phyloP scores from a whole-genome alignment of 371 early-diverging fungal species.

The Dichotomocladium elegans region DNA sequence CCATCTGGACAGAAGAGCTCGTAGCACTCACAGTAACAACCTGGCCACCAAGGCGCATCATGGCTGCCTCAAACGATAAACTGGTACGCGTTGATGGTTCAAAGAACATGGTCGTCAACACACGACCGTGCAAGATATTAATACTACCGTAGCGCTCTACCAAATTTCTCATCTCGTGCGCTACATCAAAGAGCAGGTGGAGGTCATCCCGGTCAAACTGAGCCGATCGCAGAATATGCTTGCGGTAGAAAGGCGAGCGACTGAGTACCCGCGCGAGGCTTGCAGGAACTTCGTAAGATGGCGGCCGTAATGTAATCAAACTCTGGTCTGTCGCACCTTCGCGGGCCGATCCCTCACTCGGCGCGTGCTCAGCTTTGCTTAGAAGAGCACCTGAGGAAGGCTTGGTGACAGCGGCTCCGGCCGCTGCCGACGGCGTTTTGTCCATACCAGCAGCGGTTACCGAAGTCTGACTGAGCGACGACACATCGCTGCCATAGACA shows the following conservation, averaged over 20 bases:
- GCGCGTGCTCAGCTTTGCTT: no score
- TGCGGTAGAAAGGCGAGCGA: conserved; percentile 88
- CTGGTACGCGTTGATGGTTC: conserved; percentile 96
- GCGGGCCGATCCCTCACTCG: no score
- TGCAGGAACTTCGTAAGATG: conserved; percentile 53
- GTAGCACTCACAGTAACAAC: conserved; percentile 82
- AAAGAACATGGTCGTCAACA: conserved; percentile 92
- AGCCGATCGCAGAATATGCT: conserved; percentile 85
- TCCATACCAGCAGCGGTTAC: no score
- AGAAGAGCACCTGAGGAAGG: background rate
- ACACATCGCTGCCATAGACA: conserved; percentile 50
- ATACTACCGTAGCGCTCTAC: conserved; percentile 87
- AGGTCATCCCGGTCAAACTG: conserved; percentile 90
- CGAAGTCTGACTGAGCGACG: conserved; percentile 48
- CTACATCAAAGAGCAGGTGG: conserved; percentile 93
- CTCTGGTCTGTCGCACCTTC: conserved; percentile 32
- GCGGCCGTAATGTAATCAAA: conserved; percentile 30
- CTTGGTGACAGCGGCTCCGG: conserved; percentile 15
- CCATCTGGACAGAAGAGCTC: conserved; percentile 90
- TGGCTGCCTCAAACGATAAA: conserved; percentile 91
- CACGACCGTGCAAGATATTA: conserved; percentile 83
- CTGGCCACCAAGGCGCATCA: conserved; percentile 89
- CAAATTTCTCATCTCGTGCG: conserved; percentile 92
- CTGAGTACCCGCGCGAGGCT: conserved; percentile 62
- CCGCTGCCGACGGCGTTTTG: no score